Evolutionary conservation across 306 rosid genomes (phyloP).

Genomic region (Cajanus cajan): DNA sequence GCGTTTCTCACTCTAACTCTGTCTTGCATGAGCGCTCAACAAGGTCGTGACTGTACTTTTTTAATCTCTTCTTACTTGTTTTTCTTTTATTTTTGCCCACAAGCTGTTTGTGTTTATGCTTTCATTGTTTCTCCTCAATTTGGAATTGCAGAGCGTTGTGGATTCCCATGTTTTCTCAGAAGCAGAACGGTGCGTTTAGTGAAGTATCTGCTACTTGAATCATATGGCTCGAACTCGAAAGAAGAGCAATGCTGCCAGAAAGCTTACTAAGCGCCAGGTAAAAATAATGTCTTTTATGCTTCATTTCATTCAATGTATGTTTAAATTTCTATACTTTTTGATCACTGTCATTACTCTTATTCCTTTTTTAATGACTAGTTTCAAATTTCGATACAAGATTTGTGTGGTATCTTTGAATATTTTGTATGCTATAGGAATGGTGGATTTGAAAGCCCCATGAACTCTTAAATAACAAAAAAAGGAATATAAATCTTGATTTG

Average conservation of each 20-base stretch:
- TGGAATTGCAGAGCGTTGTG: too few relatives aligned
- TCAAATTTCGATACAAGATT: not conserved
- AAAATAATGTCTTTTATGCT: not conserved
- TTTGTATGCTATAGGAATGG: not conserved
- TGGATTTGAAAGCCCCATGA: not conserved
- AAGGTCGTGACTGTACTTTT: too few relatives aligned
- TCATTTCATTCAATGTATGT: not conserved
- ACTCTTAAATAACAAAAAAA: not conserved
- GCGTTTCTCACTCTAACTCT: too few relatives aligned
- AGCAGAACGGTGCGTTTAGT: too few relatives aligned
- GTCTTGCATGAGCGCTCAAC: too few relatives aligned
- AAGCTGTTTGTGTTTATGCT: too few relatives aligned
- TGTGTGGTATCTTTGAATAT: not conserved
- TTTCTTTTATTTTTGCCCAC: too few relatives aligned
- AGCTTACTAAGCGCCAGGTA: not conserved
- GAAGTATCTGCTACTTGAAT: too few relatives aligned
- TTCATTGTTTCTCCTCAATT: too few relatives aligned
- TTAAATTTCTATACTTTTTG: not conserved
- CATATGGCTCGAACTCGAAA: not conserved
- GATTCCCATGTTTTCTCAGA: too few relatives aligned
- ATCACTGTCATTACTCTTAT: not conserved
- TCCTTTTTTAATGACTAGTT: not conserved
- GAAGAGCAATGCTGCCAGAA: not conserved
- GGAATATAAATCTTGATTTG: too few relatives aligned
- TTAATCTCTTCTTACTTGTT: too few relatives aligned